Conservation (phyloP, 306 rosid species). For the Cyclanthera cordifolia region DNA sequence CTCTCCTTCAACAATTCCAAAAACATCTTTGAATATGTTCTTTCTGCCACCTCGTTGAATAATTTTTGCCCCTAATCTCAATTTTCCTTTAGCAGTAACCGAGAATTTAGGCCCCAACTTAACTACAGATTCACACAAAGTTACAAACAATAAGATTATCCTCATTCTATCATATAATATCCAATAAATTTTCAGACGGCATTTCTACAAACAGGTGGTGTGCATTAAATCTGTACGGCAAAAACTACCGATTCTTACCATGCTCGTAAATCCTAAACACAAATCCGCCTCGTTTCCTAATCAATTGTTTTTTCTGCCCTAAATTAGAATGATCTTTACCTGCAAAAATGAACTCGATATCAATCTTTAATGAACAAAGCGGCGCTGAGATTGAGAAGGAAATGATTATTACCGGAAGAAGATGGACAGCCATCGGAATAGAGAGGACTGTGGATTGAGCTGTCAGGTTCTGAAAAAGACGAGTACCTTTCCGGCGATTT, state of each 20-base stretch:
- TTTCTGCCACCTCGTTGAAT: constrained; percentile 64
- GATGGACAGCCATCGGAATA: constrained; percentile 11
- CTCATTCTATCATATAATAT: not conserved
- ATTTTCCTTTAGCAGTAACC: constrained; percentile 54
- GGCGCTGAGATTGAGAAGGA: constrained; percentile 7
- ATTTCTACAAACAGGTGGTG: not conserved
- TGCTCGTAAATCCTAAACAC: constrained; percentile 51
- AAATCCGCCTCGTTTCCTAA: constrained; percentile 29
- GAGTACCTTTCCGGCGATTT: constrained; percentile 4
- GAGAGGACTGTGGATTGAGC: constrained; percentile 2
- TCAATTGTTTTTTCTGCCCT: not conserved
- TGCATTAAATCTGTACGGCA: not conserved
- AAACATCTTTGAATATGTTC: constrained; percentile 52
- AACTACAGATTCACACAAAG: constrained; percentile 28
- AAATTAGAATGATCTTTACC: not conserved
- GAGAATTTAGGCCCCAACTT: constrained; percentile 58
- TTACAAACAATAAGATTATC: not conserved
- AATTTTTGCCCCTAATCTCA: constrained; percentile 59
- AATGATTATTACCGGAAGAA: constrained; percentile 18
- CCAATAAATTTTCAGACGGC: not conserved
- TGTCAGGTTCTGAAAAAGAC: too few species aligned
- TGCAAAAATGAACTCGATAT: not conserved
- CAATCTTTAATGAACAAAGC: not conserved
- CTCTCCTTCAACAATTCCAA: constrained; percentile 54
- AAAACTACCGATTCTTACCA: constrained; percentile 26